Base-by-base conservation (phyloP, 2,329 filamentous ascomycete species). In the Tolypocladium tundrense region DNA sequence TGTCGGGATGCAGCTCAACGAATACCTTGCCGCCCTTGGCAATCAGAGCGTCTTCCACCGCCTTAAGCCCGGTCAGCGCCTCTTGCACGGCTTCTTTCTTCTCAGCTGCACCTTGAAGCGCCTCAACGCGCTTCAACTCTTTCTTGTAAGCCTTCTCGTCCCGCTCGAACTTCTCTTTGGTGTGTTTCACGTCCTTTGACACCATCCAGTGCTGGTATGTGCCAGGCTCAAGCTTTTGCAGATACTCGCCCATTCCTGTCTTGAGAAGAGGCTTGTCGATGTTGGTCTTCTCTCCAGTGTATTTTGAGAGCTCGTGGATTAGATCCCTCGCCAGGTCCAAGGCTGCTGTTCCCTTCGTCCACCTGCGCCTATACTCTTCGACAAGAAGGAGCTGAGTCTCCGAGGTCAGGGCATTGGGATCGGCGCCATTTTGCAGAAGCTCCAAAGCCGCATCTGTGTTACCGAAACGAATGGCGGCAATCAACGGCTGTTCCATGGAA, bases 11-110 rank as follows among this genome's bases (percentile, higher is more conserved):
- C 8, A 90, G 71, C 53, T 91, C 81, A 14, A 70, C 66, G 66
- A 89, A 91, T 0, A 80, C 80, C 70, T 90, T 91, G 2, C 81
- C 89, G 0, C 81, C 84, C 58, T 78, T 82, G 4, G 72, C 69
- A 2, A 86, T 48, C 24, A 93, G 71, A 2, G 69, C 64, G 2
- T 73, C 65, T 64, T 88, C 82, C 1, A 90, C 70, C 24, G 73
- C 66, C 62, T 85, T 74, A 42, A 87, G 80, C 1, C 81, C 76
- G 0, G 67, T 61, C 16, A 86, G 72, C 16, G 82, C 66, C 9
- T 77, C 70, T 11, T 76, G 61, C 21, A 90, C 77, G 0, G 80
- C 82, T 7, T 74, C 72, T 54, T 75, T 73, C 69, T 89, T 90
- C 67, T 83, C 79, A 2, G 69, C 58, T 7, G 60, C 61, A 19